These are phyloP conservation scores for Cadophora sp. DNA, from an alignment of 2,329 filamentous ascomycete genomes.

Conservation along the genomic window DNA sequence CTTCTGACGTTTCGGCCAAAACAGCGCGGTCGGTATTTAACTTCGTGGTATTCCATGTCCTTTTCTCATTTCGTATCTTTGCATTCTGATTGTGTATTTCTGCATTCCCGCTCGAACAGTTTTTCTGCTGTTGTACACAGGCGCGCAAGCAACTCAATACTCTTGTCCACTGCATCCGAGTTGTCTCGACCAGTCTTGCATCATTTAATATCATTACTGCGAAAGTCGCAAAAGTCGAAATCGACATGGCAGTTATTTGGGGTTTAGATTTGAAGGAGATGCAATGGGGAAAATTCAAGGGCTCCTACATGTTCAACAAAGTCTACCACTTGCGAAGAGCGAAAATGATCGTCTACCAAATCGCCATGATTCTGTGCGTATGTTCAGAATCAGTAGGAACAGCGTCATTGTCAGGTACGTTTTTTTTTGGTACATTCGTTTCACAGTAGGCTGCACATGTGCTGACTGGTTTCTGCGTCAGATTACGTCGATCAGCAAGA, in stretches of 20 bases:
- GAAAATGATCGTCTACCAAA: conserved; percentile 66
- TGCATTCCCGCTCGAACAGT: not conserved
- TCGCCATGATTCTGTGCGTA: conserved; percentile 63
- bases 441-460: not conserved
- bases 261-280: conserved; percentile 63
- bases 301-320: conserved; percentile 62
- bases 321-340: conserved; percentile 60
- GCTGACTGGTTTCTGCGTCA: conserved; percentile 33
- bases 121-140: not conserved
- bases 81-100: no score
- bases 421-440: no score
- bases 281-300: conserved; percentile 63
- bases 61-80: not conserved
- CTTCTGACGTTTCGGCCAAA: not conserved
- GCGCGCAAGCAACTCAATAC: not conserved
- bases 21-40: conserved; percentile 6
- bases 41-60: not conserved
- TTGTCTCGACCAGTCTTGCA: not conserved
- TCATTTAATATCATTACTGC: not conserved
- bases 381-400: conserved; percentile 63
- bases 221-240: not conserved
- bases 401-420: conserved; percentile 57
- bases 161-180: not conserved
- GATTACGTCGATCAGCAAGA: conserved; percentile 62
- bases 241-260: conserved; percentile 57